phyloP scores from a whole-genome alignment of 495 filamentous ascomycete species.

The Tuber indicum region DNA sequence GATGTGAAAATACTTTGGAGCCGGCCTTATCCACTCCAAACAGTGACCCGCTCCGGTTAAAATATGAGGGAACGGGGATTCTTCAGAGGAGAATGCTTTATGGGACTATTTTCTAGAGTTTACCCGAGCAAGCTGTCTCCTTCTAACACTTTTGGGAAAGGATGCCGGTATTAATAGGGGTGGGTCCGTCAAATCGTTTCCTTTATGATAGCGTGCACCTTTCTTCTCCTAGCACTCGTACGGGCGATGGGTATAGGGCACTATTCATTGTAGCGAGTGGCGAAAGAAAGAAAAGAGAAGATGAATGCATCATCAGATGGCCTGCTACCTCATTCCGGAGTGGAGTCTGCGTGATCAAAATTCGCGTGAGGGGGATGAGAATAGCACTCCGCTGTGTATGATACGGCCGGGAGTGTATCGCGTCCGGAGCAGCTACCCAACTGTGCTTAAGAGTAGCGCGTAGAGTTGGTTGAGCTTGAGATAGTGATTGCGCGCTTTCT shows the following conservation, averaged over 20 bases:
- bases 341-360: not conserved
- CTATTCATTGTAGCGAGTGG: not conserved
- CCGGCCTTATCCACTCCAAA: no score
- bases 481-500: not conserved
- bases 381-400: not conserved
- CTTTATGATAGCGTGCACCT: not conserved
- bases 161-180: not conserved
- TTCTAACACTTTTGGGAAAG: not conserved
- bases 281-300: not conserved
- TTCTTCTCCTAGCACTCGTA: not conserved
- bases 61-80: not conserved
- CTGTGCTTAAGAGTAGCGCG: no score
- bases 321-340: not conserved
- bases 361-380: not conserved
- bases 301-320: not conserved
- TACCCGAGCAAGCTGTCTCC: not conserved
- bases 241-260: not conserved
- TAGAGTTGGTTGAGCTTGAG: not conserved
- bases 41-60: not conserved
- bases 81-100: not conserved
- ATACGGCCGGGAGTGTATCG: not conserved
- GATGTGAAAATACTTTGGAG: no score
- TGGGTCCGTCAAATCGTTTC: not conserved
- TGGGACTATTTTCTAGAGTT: not conserved
- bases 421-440: not conserved